A percentile compares a stretch with the other conserved stretches of the same genome.
phyloP scores from a whole-genome alignment of 1,284 basidiomycete genomes.

The Fomes fomentarius region DNA sequence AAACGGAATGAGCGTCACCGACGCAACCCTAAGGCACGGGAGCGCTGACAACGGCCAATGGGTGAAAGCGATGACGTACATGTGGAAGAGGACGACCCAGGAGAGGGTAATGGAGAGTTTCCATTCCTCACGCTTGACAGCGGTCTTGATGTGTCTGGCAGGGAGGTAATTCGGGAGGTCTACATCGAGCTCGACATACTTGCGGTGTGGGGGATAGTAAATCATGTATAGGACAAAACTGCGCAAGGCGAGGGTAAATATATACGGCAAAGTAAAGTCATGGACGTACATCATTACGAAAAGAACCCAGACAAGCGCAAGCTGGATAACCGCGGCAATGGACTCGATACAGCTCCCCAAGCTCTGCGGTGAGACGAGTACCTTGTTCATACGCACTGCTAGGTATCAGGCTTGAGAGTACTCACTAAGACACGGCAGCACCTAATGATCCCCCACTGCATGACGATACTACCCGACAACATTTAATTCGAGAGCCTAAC shows the following conservation, averaged over 20 bases:
- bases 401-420: slow-evolving; percentile 13
- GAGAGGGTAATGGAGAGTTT: slow-evolving; percentile 72
- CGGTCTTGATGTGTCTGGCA: slow-evolving; percentile 49
- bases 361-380: slow-evolving; percentile 48
- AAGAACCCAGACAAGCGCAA: slow-evolving; percentile 84
- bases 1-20: neutral
- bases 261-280: neutral
- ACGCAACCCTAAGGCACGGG: neutral
- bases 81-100: slow-evolving; percentile 73
- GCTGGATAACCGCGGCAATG: slow-evolving; percentile 84
- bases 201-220: slow-evolving; percentile 87
- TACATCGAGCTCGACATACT: slow-evolving; percentile 58
- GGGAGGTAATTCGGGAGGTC: slow-evolving; percentile 47
- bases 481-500: neutral
- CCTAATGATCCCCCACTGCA: slow-evolving; percentile 86
- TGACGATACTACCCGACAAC: slow-evolving; percentile 60
- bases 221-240: slow-evolving; percentile 91
- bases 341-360: slow-evolving; percentile 80
- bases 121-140: slow-evolving; percentile 71
- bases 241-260: neutral
- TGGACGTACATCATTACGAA: slow-evolving; percentile 81
- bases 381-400: neutral
- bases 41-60: no score
- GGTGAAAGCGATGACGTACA: slow-evolving; percentile 47
- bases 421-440: slow-evolving; percentile 83